phyloP scores from a whole-genome alignment of 2,329 filamentous ascomycete genomes.

The Akanthomyces muscarius region DNA sequence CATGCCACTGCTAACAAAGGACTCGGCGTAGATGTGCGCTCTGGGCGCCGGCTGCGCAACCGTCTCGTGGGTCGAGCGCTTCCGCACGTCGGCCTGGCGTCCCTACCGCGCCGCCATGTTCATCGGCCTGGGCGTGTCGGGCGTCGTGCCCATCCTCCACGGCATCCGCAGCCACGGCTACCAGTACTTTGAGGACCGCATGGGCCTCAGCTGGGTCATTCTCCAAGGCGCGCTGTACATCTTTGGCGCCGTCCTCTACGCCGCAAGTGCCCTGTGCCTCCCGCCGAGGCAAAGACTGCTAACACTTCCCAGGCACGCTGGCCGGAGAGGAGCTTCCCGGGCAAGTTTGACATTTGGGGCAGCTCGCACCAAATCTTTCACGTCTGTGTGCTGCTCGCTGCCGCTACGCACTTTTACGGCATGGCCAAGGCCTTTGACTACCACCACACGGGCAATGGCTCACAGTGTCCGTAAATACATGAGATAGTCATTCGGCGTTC shows the following conservation, averaged over 20 bases:
- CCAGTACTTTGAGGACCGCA: constrained; percentile 61
- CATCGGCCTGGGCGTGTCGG: constrained; percentile 78
- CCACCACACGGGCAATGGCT: constrained; percentile 61
- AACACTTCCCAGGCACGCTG: constrained; percentile 57
- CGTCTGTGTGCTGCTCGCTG: constrained; percentile 79
- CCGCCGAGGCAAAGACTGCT: constrained; percentile 15
- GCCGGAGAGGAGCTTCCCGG: constrained; percentile 76
- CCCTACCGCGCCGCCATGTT: constrained; percentile 89
- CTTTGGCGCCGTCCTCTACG: constrained; percentile 79
- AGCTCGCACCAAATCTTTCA: constrained; percentile 97
- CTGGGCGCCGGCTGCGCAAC: constrained; percentile 72
- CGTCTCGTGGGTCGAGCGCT: constrained; percentile 75
- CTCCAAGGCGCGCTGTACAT: constrained; percentile 82
- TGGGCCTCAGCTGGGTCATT: constrained; percentile 77
- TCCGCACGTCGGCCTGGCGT: constrained; percentile 78
- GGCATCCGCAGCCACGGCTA: constrained; percentile 66
- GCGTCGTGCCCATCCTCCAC: constrained; percentile 78
- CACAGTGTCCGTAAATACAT: constrained; percentile 38
- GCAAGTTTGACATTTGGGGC: constrained; percentile 83
- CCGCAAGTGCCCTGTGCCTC: constrained; percentile 47
- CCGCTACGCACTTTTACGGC: constrained; percentile 74
- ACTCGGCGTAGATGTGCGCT: constrained; percentile 60
- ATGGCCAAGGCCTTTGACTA: constrained; percentile 83
- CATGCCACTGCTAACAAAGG: constrained; percentile 19
- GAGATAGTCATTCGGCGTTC: too few relatives aligned